Evolutionary conservation across 441 rosid species (phyloP), one percentile per base, ranked within the genome.

Genomic region (Arabidopsis lyrata): DNA sequence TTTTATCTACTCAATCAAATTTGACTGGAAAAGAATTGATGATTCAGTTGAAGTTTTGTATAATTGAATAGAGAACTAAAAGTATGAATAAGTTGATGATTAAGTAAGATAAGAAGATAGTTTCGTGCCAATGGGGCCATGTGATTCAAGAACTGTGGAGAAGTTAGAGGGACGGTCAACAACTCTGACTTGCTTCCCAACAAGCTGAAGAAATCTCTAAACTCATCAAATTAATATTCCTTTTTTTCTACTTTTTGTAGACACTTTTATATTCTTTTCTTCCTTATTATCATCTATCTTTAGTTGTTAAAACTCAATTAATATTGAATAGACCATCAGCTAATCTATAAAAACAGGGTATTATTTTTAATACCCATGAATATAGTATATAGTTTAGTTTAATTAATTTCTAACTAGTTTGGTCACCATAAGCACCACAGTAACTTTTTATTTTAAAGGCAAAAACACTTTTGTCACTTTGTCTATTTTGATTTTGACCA

Each of bases 121-220:
- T n/a, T 7, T 5, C 8, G 14, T 59, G 68, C 4, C 36, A 22
- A 58, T 48, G 36, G 36, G 73, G 47, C 45, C 73, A 50, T 74
- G 63, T 75, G 78, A 42, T 68, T 75, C 20, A 75, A 50, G 63
- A 52, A 75, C 42, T 42, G 50, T 75, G 63, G 74, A 75, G 68
- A 55, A 74, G 73, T 16, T 67, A 66, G 68, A 79, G 82, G 76
- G 96, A 62, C 66, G 90, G 87, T 85, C 88, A 90, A 85, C 95
- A 81, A 90, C 92, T 84, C 86, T 87, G 88, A 84, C 91, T 87
- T 75, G 83, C 85, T 78, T 82, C 60, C 80, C 83, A 81, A 80
- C 90, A 80, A 78, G 73, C 78, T 64, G 38, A 84, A 68, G 78
- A 79, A 83, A 79, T 47, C 53, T 69, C 68, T 39, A 16, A 53